Conservation (phyloP, 306 rosid genomes). For the Inga laurina region DNA sequence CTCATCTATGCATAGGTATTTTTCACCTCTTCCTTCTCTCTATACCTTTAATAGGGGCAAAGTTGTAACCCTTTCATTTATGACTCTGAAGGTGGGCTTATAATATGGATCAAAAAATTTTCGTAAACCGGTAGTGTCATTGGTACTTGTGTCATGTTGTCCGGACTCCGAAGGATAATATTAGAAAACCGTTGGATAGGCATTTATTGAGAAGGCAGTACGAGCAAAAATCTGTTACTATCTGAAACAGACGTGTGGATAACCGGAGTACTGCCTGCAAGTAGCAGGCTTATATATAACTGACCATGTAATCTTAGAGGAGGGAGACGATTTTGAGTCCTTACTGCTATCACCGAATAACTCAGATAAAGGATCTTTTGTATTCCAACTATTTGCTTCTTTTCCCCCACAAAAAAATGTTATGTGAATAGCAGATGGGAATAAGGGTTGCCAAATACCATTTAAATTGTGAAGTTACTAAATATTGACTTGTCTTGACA, state of each 20-base stretch:
- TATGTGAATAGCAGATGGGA: neutral
- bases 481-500: neutral
- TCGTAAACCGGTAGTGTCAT: neutral
- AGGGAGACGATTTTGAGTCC: constrained; percentile 12
- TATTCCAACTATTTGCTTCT: neutral
- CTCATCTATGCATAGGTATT: no score
- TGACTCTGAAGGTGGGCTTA: no score
- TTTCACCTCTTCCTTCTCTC: no score
- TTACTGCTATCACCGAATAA: neutral
- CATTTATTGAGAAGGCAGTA: neutral
- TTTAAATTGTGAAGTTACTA: neutral
- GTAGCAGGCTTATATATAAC: neutral
- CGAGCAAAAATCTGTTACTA: neutral
- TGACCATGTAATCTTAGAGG: neutral
- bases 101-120: no score
- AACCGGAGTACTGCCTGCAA: neutral
- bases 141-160: neutral
- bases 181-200: neutral
- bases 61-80: no score
- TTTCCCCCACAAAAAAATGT: neutral
- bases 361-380: neutral
- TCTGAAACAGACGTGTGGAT: constrained; percentile 4
- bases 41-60: no score
- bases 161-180: neutral
- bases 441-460: neutral